A percentile compares a stretch with the other conserved stretches of the same genome.
Conservation (phyloP, 2,329 filamentous ascomycete genomes). For the Neofusicoccum ribis region DNA sequence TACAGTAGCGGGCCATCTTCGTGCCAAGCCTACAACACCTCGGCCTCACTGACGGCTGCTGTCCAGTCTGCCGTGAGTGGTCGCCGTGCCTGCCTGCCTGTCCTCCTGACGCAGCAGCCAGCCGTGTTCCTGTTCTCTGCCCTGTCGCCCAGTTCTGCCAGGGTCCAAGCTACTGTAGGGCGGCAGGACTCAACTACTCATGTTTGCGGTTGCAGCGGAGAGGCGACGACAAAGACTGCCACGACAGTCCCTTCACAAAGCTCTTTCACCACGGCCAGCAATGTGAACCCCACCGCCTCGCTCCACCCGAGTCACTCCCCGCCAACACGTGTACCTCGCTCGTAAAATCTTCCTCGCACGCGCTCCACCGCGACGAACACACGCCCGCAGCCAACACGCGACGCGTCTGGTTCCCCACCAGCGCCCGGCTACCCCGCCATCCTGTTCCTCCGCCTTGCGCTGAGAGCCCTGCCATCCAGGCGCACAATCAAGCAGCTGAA, state of each 20-base stretch:
- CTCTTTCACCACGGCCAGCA: background rate
- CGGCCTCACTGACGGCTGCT: background rate
- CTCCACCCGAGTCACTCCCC: background rate
- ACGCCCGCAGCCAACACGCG: background rate
- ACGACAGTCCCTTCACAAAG: background rate
- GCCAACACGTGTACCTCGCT: background rate
- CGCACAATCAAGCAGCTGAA: background rate
- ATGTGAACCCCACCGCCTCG: background rate
- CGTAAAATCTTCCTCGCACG: background rate
- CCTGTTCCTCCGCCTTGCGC: background rate
- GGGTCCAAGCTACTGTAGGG: constrained; percentile 14
- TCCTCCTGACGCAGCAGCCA: background rate
- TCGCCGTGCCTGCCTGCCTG: background rate
- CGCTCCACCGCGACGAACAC: background rate
- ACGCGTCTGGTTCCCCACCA: background rate
- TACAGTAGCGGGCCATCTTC: background rate
- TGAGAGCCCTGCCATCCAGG: background rate
- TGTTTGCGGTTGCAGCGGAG: constrained; percentile 1
- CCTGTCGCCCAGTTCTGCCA: background rate
- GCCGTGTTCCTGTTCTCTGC: background rate
- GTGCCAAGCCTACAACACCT: constrained; percentile 15
- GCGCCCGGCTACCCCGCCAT: background rate
- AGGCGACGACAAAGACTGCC: constrained; percentile 5
- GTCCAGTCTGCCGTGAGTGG: background rate
- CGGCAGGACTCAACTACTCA: background rate